phyloP scores from a whole-genome alignment of 2,329 filamentous ascomycete genomes.

The Neoarthrinium moseri region DNA sequence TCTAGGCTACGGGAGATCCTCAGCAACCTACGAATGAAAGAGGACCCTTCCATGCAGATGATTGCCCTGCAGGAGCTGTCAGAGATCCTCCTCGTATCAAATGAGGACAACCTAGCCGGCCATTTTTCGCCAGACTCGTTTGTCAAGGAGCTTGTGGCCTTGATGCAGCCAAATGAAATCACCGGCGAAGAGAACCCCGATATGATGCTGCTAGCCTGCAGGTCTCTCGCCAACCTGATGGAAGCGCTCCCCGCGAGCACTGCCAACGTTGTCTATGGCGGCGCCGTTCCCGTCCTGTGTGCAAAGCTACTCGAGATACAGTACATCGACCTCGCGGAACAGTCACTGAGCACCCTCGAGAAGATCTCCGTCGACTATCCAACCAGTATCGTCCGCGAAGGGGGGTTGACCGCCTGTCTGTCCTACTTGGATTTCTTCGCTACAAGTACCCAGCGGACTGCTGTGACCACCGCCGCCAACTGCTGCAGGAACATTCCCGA shows the following conservation, averaged over 20 bases:
- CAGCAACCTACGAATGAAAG: slow-evolving; percentile 74
- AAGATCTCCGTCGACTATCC: slow-evolving; percentile 98
- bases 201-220: slow-evolving; percentile 94
- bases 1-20: slow-evolving; percentile 77
- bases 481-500: slow-evolving; percentile 96
- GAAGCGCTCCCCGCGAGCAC: slow-evolving; percentile 91
- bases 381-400: slow-evolving; percentile 90
- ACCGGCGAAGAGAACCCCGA: slow-evolving; percentile 86
- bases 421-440: slow-evolving; percentile 97
- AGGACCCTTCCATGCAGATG: slow-evolving; percentile 82
- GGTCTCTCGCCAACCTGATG: slow-evolving; percentile 96
- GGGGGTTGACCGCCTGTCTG: slow-evolving; percentile 90
- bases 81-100: slow-evolving; percentile 89
- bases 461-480: slow-evolving; percentile 95
- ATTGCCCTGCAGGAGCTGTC: slow-evolving; percentile 92
- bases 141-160: slow-evolving; percentile 85
- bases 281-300: slow-evolving; percentile 90
- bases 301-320: slow-evolving; percentile 94
- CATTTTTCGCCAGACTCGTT: slow-evolving; percentile 94
- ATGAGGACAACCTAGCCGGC: slow-evolving; percentile 92
- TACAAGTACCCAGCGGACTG: slow-evolving; percentile 93
- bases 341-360: slow-evolving; percentile 92
- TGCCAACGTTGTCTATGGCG: slow-evolving; percentile 95
- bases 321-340: slow-evolving; percentile 96
- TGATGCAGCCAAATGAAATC: slow-evolving; percentile 90